Conservation (phyloP, 1,284 basidiomycete genomes). For the Macrocystidia cucumis region DNA sequence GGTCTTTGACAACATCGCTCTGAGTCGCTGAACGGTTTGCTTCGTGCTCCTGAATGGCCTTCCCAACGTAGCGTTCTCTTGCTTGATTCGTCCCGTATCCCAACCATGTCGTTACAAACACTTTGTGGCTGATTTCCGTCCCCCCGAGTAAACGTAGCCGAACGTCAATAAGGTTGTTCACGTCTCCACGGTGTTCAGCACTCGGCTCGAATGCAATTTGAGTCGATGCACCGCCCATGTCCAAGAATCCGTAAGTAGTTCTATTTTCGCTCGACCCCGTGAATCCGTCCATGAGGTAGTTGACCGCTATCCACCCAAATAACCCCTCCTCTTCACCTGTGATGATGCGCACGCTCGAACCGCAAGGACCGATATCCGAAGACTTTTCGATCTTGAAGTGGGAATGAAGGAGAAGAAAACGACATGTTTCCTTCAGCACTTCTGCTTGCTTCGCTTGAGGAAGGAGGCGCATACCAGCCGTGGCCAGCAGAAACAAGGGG, state of each 20-base stretch:
- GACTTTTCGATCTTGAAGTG: conserved; percentile 64
- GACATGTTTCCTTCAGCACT: conserved; percentile 74
- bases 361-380: conserved; percentile 70
- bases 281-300: conserved; percentile 99
- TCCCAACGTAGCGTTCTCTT: conserved; percentile 82
- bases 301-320: conserved; percentile 98
- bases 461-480: conserved; percentile 95
- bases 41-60: conserved; percentile 53
- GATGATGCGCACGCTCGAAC: conserved; percentile 89
- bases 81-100: conserved; percentile 98
- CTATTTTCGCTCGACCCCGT: conserved; percentile 46
- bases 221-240: conserved; percentile 98
- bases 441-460: conserved; percentile 60
- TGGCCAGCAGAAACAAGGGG: conserved; percentile 91
- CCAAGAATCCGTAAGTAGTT: conserved; percentile 95
- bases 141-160: conserved; percentile 79
- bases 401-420: conserved; percentile 69
- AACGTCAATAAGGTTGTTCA: conserved; percentile 73
- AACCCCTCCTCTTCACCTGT: conserved; percentile 97
- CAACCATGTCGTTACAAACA: conserved; percentile 98
- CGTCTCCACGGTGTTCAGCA: conserved; percentile 39
- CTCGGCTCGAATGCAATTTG: conserved; percentile 95
- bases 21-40: conserved; percentile 20
- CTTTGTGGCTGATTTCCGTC: conserved; percentile 81
- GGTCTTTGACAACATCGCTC: conserved; percentile 60